Conservation (phyloP, 2,329 filamentous ascomycete genomes). For the Blastomyces gilchristii region DNA sequence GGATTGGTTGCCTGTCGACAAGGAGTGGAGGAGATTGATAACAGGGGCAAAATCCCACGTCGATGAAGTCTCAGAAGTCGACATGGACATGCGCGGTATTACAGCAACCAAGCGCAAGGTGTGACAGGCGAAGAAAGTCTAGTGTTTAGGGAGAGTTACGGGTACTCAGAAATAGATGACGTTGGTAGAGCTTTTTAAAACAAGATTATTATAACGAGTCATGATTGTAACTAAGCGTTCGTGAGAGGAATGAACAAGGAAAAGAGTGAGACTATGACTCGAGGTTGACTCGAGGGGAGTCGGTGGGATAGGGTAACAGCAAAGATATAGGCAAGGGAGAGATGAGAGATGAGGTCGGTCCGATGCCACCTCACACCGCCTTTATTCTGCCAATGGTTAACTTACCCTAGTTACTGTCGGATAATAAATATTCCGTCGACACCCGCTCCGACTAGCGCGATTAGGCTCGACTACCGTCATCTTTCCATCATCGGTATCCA, state of each 20-base stretch:
- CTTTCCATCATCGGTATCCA: neutral
- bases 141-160: neutral
- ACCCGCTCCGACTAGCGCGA: too few species aligned
- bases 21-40: constrained; percentile 34
- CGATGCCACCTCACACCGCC: constrained; percentile 2
- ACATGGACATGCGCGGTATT: constrained; percentile 16
- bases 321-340: neutral
- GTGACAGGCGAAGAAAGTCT: neutral
- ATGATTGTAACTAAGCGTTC: neutral
- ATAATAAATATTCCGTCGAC: neutral
- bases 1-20: constrained; percentile 19
- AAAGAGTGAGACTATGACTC: neutral
- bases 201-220: neutral
- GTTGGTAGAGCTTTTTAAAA: constrained; percentile 1
- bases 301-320: neutral
- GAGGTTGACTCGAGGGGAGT: neutral
- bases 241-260: neutral
- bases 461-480: too few species aligned
- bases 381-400: neutral
- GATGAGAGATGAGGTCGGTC: neutral
- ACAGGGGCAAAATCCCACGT: constrained; percentile 40
- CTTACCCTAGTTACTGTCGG: neutral
- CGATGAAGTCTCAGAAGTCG: constrained; percentile 21
- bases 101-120: neutral
- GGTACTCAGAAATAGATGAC: neutral